Evolutionary conservation across 2,329 filamentous ascomycete species (phyloP).

Genomic region (Diaporthe sp.): DNA sequence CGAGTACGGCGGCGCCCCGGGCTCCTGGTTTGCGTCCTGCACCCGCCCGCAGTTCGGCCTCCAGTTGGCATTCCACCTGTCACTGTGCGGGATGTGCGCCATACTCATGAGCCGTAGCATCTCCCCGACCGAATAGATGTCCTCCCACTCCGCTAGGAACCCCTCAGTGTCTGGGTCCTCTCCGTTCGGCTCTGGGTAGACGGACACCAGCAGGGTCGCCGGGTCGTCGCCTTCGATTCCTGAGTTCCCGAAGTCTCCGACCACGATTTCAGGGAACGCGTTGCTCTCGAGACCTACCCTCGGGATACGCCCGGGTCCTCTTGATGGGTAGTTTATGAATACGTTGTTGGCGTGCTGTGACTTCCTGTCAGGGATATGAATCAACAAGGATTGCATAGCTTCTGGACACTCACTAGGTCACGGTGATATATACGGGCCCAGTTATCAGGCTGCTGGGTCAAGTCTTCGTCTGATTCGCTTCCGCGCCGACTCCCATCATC

Average conservation of each 20-base stretch:
- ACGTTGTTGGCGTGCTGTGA: constrained; percentile 2
- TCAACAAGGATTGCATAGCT: background rate
- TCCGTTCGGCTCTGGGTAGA: background rate
- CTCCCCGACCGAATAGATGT: background rate
- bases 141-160: background rate
- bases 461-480: background rate
- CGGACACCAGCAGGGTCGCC: background rate
- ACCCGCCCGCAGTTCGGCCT: background rate
- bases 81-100: background rate
- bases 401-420: background rate
- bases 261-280: constrained; percentile 13
- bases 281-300: background rate
- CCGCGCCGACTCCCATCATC: background rate
- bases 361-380: background rate
- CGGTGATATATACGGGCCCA: constrained; percentile 10
- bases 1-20: constrained; percentile 19
- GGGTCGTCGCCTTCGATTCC: background rate
- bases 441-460: background rate
- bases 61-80: too few relatives aligned
- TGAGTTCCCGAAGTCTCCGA: constrained; percentile 1
- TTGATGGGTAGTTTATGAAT: constrained; percentile 4
- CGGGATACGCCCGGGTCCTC: background rate
- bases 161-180: background rate
- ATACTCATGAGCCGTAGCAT: background rate
- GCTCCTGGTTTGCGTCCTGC: background rate